Conservation (phyloP, 2,329 filamentous ascomycete species). For the Epichloe scottii region DNA sequence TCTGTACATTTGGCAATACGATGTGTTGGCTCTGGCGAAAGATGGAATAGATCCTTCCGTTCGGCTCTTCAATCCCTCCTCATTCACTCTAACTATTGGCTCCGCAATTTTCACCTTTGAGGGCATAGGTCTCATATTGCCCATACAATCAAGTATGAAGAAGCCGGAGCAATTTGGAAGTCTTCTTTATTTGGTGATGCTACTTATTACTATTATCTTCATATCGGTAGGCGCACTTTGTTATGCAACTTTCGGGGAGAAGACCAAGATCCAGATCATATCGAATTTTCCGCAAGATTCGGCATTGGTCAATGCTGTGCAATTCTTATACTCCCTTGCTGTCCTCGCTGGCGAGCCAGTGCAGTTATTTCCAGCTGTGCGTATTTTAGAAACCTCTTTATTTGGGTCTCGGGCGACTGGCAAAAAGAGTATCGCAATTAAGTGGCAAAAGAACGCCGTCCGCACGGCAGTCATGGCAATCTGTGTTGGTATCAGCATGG, state of each 20-base stretch:
- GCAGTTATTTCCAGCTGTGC: conserved; percentile 60
- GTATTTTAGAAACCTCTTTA: conserved; percentile 56
- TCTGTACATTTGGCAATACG: conserved; percentile 62
- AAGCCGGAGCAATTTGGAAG: conserved; percentile 53
- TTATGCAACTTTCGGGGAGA: conserved; percentile 59
- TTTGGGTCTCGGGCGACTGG: conserved; percentile 55
- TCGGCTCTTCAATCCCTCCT: conserved; percentile 55
- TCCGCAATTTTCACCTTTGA: conserved; percentile 70
- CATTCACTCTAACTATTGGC: conserved; percentile 60
- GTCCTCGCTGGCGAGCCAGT: conserved; percentile 64
- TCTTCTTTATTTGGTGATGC: conserved; percentile 57
- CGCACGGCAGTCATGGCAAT: conserved; percentile 42
- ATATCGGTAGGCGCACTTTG: conserved; percentile 60
- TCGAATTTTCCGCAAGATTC: conserved; percentile 62
- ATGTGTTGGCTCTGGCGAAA: conserved; percentile 42
- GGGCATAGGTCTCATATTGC: conserved; percentile 63
- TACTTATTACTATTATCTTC: conserved; percentile 61
- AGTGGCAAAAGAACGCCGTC: conserved; percentile 67
- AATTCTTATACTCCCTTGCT: conserved; percentile 61
- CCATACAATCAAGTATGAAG: conserved; percentile 65
- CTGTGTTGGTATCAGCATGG: conserved; percentile 48
- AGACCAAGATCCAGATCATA: conserved; percentile 62
- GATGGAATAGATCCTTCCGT: conserved; percentile 48
- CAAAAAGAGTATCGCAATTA: conserved; percentile 50
- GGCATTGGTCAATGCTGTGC: conserved; percentile 62